Conservation (phyloP, 345 rosid genomes). For the Syzygium oleosum region DNA sequence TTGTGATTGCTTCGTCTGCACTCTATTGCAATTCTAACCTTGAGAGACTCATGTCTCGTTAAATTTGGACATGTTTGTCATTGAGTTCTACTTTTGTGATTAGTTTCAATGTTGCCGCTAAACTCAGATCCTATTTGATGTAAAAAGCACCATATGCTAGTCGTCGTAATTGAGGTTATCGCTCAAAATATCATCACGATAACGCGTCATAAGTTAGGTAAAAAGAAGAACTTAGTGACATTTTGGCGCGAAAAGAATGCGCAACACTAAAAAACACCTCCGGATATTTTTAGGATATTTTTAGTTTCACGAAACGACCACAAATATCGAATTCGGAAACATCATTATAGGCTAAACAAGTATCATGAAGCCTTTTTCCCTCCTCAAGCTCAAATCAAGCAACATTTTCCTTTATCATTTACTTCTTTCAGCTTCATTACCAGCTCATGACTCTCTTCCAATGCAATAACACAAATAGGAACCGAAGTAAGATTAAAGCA, state of each 20-base stretch:
- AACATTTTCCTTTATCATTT: not conserved
- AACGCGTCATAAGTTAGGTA: not conserved
- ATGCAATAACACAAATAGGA: not conserved
- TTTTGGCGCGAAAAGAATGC: not conserved
- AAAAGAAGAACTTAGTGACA: not conserved
- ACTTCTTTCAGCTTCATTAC: not conserved
- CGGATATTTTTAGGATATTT: not conserved
- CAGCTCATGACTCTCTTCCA: not conserved
- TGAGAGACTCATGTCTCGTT: not conserved
- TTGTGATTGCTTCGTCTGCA: not conserved
- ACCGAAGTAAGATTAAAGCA: not conserved
- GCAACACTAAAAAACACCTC: fast-evolving
- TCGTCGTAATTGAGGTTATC: not conserved
- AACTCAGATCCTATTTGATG: not conserved
- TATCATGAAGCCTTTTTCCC: not conserved
- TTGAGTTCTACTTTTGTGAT: not conserved
- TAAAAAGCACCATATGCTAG: not conserved
- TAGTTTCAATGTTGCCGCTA: not conserved
- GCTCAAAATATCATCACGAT: not conserved
- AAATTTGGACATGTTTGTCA: not conserved
- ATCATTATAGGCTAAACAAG: not conserved
- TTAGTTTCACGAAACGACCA: not conserved
- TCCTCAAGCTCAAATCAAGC: not conserved
- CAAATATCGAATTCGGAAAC: not conserved
- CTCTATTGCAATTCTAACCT: not conserved